Conservation (phyloP, 495 filamentous ascomycete species). For the Aspergillus sclerotioniger region DNA sequence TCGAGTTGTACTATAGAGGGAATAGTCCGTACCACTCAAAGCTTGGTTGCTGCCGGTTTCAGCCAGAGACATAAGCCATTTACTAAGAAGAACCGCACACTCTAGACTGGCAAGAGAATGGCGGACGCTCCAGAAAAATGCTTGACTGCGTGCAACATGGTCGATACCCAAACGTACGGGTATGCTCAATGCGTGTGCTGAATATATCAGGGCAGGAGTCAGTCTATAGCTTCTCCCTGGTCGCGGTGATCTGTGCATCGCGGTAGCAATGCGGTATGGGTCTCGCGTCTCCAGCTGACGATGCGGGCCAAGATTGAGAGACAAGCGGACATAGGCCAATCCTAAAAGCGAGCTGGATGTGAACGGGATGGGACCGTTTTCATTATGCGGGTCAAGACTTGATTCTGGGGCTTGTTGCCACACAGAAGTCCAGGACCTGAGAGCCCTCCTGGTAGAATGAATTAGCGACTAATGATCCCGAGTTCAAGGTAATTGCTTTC, state of each 20-base stretch:
- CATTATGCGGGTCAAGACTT: constrained; percentile 41
- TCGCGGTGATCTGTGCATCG: constrained; percentile 32
- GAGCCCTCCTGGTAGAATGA: constrained; percentile 27
- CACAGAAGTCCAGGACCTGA: constrained; percentile 40
- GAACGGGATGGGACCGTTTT: constrained; percentile 41
- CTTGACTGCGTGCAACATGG: constrained; percentile 45
- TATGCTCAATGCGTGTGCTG: constrained; percentile 40
- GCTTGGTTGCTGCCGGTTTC: constrained; percentile 31
- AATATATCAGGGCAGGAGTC: constrained; percentile 38
- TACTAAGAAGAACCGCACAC: constrained; percentile 47
- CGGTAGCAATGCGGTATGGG: constrained; percentile 31
- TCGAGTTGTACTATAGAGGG: too few relatives aligned
- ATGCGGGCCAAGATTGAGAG: constrained; percentile 36
- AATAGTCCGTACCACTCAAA: constrained; percentile 28
- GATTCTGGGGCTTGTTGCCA: constrained; percentile 46
- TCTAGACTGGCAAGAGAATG: constrained; percentile 49
- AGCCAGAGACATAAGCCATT: constrained; percentile 45
- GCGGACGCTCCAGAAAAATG: constrained; percentile 50
- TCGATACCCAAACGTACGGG: constrained; percentile 41
- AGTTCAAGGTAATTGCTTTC: not conserved
- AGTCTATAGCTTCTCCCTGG: constrained; percentile 38
- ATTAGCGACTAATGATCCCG: constrained; percentile 3
- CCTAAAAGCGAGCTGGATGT: constrained; percentile 40
- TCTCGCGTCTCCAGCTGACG: constrained; percentile 40
- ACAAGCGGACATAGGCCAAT: constrained; percentile 41